phyloP scores from a whole-genome alignment of 108 stramenopile genomes.

The Thalassiosira profunda region DNA sequence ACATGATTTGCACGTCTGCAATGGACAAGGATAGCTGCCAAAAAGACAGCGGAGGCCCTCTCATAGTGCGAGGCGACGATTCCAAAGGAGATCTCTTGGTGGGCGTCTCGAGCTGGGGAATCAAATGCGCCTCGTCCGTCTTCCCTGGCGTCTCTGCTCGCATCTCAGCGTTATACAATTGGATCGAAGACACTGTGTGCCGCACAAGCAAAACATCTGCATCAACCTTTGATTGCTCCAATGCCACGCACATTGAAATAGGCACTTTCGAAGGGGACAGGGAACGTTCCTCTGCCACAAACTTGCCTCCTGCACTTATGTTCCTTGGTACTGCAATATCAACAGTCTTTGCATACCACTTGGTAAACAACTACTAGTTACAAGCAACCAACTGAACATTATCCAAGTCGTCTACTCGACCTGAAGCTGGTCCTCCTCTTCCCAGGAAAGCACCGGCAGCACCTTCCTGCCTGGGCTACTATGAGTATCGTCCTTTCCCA shows the following conservation, averaged over 20 bases:
- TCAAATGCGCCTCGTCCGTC: constrained; percentile 9
- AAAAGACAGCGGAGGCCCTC: constrained; percentile 11
- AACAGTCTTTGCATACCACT: not conserved
- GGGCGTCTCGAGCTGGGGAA: constrained; percentile 22
- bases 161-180: not conserved
- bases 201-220: not conserved
- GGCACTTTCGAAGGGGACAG: not conserved
- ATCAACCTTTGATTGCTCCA: constrained; percentile 1
- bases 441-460: too few species aligned
- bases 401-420: not conserved
- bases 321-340: too few species aligned
- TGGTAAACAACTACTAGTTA: not conserved
- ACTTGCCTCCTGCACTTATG: too few species aligned
- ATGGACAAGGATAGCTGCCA: constrained; percentile 7
- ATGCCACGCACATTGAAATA: not conserved
- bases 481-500: too few species aligned
- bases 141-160: constrained; percentile 27
- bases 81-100: constrained; percentile 11
- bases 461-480: too few species aligned
- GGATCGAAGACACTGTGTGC: constrained; percentile 16
- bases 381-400: not conserved
- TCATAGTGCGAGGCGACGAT: not conserved
- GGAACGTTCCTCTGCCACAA: not conserved
- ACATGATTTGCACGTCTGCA: constrained; percentile 20
- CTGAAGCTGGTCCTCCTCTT: too few species aligned